Conservation (phyloP, 2,329 filamentous ascomycete genomes). For the Tolypocladium ovalisporum region DNA sequence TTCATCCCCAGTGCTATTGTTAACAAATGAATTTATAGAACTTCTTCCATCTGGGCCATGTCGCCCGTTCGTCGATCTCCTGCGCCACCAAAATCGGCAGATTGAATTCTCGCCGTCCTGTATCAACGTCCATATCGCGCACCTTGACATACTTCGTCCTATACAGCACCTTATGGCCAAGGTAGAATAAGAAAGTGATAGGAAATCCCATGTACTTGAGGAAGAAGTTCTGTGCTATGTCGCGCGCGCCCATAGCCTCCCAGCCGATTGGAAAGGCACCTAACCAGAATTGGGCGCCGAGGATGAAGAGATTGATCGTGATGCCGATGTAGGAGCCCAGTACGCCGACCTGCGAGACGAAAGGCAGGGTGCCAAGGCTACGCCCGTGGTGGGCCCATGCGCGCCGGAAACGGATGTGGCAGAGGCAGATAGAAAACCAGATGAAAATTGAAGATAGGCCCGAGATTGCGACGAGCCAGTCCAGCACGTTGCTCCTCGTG, state of each 20-base stretch:
- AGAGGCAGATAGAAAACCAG: conserved; percentile 74
- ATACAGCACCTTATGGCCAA: conserved; percentile 66
- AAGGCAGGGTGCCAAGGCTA: conserved; percentile 65
- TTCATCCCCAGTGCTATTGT: not conserved
- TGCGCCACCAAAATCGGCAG: conserved; percentile 67
- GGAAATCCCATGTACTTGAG: conserved; percentile 59
- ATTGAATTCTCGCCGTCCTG: conserved; percentile 77
- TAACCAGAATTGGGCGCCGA: conserved; percentile 81
- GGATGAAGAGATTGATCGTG: conserved; percentile 60
- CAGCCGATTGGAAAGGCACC: conserved; percentile 66
- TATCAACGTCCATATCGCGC: conserved; percentile 76
- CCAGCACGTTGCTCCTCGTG: conserved; percentile 52
- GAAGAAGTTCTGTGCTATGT: conserved; percentile 59
- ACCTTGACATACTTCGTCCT: conserved; percentile 55
- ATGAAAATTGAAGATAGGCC: conserved; percentile 67
- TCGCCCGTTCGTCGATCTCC: conserved; percentile 61
- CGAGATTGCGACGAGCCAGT: conserved; percentile 70
- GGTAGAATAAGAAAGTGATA: conserved; percentile 57
- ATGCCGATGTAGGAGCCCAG: conserved; percentile 74
- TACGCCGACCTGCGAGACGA: conserved; percentile 68
- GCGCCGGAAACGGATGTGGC: conserved; percentile 80
- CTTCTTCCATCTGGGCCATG: conserved; percentile 69
- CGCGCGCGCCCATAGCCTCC: conserved; percentile 25
- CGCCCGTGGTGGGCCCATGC: conserved; percentile 66
- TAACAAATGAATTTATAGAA: conserved; percentile 64